phyloP scores from a whole-genome alignment of 352 stramenopile species.

The Peronospora tabacina region DNA sequence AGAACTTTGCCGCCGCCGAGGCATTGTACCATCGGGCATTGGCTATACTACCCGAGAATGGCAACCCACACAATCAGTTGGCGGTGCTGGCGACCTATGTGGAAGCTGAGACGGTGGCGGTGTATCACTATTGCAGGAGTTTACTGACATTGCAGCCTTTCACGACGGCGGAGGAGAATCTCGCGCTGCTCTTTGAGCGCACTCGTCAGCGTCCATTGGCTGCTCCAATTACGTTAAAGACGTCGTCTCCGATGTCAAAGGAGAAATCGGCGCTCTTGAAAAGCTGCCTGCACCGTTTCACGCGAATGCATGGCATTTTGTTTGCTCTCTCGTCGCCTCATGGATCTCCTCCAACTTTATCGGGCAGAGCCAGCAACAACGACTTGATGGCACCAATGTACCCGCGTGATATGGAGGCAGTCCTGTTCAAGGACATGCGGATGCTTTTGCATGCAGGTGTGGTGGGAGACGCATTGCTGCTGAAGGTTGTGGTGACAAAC shows the following conservation, averaged over 20 bases:
- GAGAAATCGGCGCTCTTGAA: slow-evolving; percentile 84
- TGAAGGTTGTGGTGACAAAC: slow-evolving; percentile 77
- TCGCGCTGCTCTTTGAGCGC: slow-evolving; percentile 84
- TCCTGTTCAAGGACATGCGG: slow-evolving; percentile 54
- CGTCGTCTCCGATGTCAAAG: slow-evolving; percentile 40
- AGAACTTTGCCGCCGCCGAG: slow-evolving; percentile 70
- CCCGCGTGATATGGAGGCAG: slow-evolving; percentile 57
- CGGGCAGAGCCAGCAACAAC: slow-evolving; percentile 6
- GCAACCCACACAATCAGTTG: slow-evolving; percentile 83
- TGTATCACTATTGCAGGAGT: slow-evolving; percentile 87
- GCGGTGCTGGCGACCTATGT: slow-evolving; percentile 81
- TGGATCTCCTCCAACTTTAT: slow-evolving; percentile 16
- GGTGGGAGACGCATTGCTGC: slow-evolving; percentile 63
- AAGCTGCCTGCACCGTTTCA: slow-evolving; percentile 81
- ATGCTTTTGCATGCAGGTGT: slow-evolving; percentile 48
- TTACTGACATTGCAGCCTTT: slow-evolving; percentile 82
- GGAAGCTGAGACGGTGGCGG: slow-evolving; percentile 84
- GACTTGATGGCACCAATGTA: slow-evolving; percentile 28
- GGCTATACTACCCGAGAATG: slow-evolving; percentile 61
- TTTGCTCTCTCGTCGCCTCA: slow-evolving; percentile 46
- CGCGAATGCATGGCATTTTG: slow-evolving; percentile 77
- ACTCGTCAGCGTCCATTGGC: slow-evolving; percentile 66
- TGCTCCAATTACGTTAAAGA: slow-evolving; percentile 31
- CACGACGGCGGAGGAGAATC: slow-evolving; percentile 81
- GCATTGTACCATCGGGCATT: slow-evolving; percentile 67